Percentiles rank a stretch among this genome's conserved stretches.
phyloP scores from a whole-genome alignment of 768 basidiomycete genomes.

The Collybia nuda region DNA sequence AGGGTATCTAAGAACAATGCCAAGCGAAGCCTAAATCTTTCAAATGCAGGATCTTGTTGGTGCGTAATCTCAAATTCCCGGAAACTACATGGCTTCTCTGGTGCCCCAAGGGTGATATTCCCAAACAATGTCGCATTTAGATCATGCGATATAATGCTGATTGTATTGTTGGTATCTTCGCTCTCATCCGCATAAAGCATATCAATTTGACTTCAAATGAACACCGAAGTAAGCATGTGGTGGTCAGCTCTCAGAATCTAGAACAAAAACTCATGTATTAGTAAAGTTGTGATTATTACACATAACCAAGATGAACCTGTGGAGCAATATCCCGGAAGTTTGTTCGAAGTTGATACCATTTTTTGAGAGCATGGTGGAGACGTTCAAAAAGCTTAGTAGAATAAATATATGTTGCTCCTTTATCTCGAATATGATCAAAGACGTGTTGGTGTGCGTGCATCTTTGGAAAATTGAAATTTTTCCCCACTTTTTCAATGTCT shows the following conservation, averaged over 20 bases:
- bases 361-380: conserved; percentile 25
- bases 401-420: conserved; percentile 29
- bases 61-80: conserved; percentile 3
- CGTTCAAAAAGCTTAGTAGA: conserved; percentile 31
- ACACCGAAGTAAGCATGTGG: background rate
- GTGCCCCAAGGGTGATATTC: conserved; percentile 8
- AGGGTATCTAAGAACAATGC: background rate
- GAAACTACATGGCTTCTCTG: background rate
- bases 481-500: too few relatives aligned
- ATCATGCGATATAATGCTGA: conserved; percentile 3
- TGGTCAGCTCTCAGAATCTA: conserved; percentile 13
- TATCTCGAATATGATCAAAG: conserved; percentile 26
- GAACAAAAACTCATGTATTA: background rate
- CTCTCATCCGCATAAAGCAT: background rate
- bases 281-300: background rate
- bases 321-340: conserved; percentile 31
- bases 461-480: conserved; percentile 37
- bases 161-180: background rate
- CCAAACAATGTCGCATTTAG: background rate
- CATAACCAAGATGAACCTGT: conserved; percentile 21
- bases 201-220: conserved; percentile 12
- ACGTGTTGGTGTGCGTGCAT: conserved; percentile 30
- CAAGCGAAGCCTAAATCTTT: background rate
- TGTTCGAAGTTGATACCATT: conserved; percentile 21
- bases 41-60: background rate